A percentile compares a stretch with the other conserved stretches of the same genome.
phyloP scores from a whole-genome alignment of 1,284 basidiomycete genomes.

The Megacollybia platyphylla region DNA sequence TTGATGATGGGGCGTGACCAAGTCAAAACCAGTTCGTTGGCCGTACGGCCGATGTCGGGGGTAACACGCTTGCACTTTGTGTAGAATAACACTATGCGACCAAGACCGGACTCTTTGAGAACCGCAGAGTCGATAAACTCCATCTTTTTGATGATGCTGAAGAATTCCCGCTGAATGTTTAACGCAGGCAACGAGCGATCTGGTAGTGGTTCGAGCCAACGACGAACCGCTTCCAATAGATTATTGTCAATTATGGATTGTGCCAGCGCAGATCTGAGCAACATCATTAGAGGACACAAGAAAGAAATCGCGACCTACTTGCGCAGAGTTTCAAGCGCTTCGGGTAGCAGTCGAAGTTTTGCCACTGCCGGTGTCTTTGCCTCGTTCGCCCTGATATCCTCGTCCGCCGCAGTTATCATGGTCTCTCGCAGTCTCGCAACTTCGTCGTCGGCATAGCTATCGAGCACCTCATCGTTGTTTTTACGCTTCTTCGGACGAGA shows the following conservation, averaged over 20 bases:
- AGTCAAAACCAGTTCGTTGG: slow-evolving; percentile 73
- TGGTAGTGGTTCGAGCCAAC: slow-evolving; percentile 92
- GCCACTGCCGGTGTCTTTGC: slow-evolving; percentile 77
- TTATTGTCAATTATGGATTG: slow-evolving; percentile 96
- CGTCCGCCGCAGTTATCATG: slow-evolving; percentile 82
- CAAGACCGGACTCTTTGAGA: slow-evolving; percentile 86
- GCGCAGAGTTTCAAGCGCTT: slow-evolving; percentile 88
- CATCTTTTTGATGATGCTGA: slow-evolving; percentile 79
- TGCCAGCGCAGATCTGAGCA: slow-evolving; percentile 61
- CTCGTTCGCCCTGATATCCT: slow-evolving; percentile 74
- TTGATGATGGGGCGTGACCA: slow-evolving; percentile 97
- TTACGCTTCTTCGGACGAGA: slow-evolving; percentile 58
- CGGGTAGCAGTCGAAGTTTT: slow-evolving; percentile 78
- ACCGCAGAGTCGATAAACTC: slow-evolving; percentile 84
- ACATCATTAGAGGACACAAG: slow-evolving; percentile 2
- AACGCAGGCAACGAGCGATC: slow-evolving; percentile 89
- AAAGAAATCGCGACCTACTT: slow-evolving; percentile 49
- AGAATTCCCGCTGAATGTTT: slow-evolving; percentile 91
- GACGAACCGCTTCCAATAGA: slow-evolving; percentile 79
- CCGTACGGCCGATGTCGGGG: slow-evolving; percentile 67
- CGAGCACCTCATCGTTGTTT: slow-evolving; percentile 70
- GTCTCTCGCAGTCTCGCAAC: slow-evolving; percentile 74
- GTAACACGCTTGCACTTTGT: slow-evolving; percentile 88
- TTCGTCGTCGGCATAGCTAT: slow-evolving; percentile 86
- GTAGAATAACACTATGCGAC: slow-evolving; percentile 93